Evolutionary conservation across 2,329 filamentous ascomycete species (phyloP).

Genomic region (Fusarium bulbicola): DNA sequence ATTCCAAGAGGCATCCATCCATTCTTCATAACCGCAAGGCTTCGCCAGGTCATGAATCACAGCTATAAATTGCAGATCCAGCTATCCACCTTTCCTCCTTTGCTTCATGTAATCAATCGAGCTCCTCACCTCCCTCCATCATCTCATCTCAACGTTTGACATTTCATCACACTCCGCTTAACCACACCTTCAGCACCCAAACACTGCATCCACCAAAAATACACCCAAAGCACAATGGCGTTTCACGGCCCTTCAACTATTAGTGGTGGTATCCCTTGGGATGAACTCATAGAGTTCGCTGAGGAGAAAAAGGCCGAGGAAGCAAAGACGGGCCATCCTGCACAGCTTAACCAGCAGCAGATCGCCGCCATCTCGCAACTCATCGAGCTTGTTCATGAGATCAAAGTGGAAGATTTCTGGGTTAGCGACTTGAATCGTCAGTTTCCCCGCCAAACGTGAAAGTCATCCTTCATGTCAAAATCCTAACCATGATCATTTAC

Average conservation of each 20-base stretch:
- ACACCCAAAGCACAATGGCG: not conserved
- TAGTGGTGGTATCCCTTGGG: conserved; percentile 22
- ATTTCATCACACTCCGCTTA: not conserved
- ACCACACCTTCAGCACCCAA: not conserved
- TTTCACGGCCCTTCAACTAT: not conserved
- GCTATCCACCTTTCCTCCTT: not conserved
- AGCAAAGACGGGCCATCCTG: conserved; percentile 37
- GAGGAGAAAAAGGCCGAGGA: conserved; percentile 28
- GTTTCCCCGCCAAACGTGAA: not conserved
- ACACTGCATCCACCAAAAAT: not conserved
- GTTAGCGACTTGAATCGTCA: conserved; percentile 45
- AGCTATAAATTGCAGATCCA: conserved; percentile 3
- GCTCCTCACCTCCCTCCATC: not conserved
- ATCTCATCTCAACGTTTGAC: not conserved
- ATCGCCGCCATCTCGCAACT: conserved; percentile 53
- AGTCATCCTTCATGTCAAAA: not conserved
- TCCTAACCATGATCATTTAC: not conserved
- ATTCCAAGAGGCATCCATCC: not conserved
- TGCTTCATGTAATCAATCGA: not conserved
- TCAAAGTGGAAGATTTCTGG: conserved; percentile 43
- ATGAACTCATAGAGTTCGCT: conserved; percentile 30
- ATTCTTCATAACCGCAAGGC: not conserved
- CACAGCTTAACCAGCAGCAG: conserved; percentile 51
- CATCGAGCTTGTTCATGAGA: conserved; percentile 43
- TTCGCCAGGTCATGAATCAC: not conserved